Evolutionary conservation across 2,329 filamentous ascomycete genomes (phyloP), one percentile per base, ranked within the genome.

Genomic region (Nigrograna mackinnonii): DNA sequence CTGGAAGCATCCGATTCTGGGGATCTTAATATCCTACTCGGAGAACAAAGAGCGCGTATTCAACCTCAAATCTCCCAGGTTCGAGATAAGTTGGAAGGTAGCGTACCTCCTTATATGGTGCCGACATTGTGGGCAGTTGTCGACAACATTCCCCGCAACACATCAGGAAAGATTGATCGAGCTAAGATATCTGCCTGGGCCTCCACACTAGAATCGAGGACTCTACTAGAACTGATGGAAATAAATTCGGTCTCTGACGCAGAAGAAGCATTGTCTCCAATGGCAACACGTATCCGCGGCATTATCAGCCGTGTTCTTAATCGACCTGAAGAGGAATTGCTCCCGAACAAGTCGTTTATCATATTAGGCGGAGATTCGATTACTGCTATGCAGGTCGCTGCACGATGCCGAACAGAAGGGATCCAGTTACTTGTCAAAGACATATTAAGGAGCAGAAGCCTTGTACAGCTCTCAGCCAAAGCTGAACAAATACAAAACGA

Each of bases 261-360:
- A 11, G 36, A 43, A 21, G 43, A 52, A 16, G 43, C 44, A 16
- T 22, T 22, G 34, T n/a, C 39, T 32, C 44, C 50, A 20, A 39
- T 44, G 5, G 45, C 48, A 11, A 51, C 44, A 30, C 41, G 33
- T 13, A 35, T 63, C 1, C 55, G 54, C 34, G 34, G 43, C 13
- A 54, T 72, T 19, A 73, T 70, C 62, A 54, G 63, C 3, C 41
- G 57, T 5, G 54, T 73, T 2, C 64, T 76, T 4, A 64, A 67
- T 33, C 46, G 70, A 2, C 36, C 57, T 1, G 43, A 60, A 5
- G 43, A 48, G 36, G 43, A 46, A 22, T 39, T 43, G 45, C n/a
- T n/a, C n/a, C n/a, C n/a, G n/a, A 50, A 46, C 31, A 33, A 37
- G n/a, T 47, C 43, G 5, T 50, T 50, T 32, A 26, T 50, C 6